Evolutionary conservation across 257 asterid genomes (phyloP).

Genomic region (Petunia secreta): DNA sequence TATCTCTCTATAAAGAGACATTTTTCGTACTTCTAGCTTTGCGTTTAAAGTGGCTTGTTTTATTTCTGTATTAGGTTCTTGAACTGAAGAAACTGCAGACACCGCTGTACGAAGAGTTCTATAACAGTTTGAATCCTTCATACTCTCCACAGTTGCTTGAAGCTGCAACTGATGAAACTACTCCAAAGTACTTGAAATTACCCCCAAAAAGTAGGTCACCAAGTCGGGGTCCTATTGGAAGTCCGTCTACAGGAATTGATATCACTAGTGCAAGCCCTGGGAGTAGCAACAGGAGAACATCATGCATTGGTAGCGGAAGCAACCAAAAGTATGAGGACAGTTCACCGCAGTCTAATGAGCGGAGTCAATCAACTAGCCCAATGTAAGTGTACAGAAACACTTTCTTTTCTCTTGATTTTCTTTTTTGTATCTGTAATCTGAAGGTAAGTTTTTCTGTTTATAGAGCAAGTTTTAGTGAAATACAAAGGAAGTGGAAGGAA

Average conservation of each 20-base stretch:
- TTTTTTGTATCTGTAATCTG: conserved; percentile 4
- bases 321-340: conserved; percentile 35
- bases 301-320: conserved; percentile 31
- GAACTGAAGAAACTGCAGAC: conserved; percentile 46
- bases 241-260: conserved; percentile 36
- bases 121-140: conserved; percentile 45
- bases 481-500: conserved; percentile 52
- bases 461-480: conserved; percentile 38
- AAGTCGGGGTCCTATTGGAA: conserved; percentile 30
- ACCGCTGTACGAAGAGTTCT: conserved; percentile 47
- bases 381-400: conserved; percentile 29
- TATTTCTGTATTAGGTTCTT: conserved; percentile 31
- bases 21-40: conserved; percentile 3
- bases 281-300: conserved; percentile 35
- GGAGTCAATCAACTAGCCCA: conserved; percentile 42
- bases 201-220: conserved; percentile 55
- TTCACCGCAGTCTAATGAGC: conserved; percentile 39
- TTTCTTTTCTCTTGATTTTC: conserved; percentile 17
- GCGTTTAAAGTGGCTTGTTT: neutral
- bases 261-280: conserved; percentile 43
- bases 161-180: conserved; percentile 34
- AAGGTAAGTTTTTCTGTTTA: neutral
- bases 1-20: neutral
- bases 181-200: conserved; percentile 40
- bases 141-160: conserved; percentile 38